Conservation (phyloP, 352 stramenopile genomes). For the Phytophthora pseudosyringae region DNA sequence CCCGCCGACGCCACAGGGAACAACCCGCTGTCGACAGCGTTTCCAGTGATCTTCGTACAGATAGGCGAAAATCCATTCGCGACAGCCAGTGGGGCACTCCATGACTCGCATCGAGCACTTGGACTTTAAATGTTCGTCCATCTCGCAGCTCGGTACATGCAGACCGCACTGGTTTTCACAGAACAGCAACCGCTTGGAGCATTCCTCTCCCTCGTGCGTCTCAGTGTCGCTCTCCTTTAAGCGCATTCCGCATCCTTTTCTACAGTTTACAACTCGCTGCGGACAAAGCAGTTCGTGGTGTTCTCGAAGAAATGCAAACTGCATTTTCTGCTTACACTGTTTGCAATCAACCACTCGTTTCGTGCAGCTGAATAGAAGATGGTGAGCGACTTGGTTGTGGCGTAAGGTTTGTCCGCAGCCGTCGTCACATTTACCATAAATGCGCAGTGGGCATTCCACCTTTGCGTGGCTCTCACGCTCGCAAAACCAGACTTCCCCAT, state of each 20-base stretch:
- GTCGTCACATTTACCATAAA: conserved; percentile 53
- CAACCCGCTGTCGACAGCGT: conserved; percentile 69
- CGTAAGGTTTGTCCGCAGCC: conserved; percentile 51
- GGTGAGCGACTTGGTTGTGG: conserved; percentile 62
- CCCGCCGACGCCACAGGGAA: conserved; percentile 59
- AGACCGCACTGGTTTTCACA: conserved; percentile 68
- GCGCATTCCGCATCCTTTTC: conserved; percentile 54
- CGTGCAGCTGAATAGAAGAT: conserved; percentile 61
- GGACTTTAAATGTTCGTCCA: conserved; percentile 51
- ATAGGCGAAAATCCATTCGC: conserved; percentile 64
- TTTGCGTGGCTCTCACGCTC: conserved; percentile 49
- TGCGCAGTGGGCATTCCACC: conserved; percentile 60
- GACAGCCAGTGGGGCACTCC: conserved; percentile 63
- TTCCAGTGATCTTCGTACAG: conserved; percentile 64
- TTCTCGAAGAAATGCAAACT: conserved; percentile 40
- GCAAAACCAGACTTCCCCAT: conserved; percentile 48
- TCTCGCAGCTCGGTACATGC: conserved; percentile 34
- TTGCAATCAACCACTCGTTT: conserved; percentile 58
- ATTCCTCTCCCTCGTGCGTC: conserved; percentile 56
- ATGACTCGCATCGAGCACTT: conserved; percentile 69
- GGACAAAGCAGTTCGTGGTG: conserved; percentile 60
- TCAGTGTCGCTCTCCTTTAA: conserved; percentile 50
- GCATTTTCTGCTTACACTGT: conserved; percentile 49
- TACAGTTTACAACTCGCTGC: conserved; percentile 58
- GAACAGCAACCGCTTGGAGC: conserved; percentile 46